These are phyloP conservation scores for Paecilomyces variotii DNA, from an alignment of 2,329 filamentous ascomycete species.

Conservation along the genomic window DNA sequence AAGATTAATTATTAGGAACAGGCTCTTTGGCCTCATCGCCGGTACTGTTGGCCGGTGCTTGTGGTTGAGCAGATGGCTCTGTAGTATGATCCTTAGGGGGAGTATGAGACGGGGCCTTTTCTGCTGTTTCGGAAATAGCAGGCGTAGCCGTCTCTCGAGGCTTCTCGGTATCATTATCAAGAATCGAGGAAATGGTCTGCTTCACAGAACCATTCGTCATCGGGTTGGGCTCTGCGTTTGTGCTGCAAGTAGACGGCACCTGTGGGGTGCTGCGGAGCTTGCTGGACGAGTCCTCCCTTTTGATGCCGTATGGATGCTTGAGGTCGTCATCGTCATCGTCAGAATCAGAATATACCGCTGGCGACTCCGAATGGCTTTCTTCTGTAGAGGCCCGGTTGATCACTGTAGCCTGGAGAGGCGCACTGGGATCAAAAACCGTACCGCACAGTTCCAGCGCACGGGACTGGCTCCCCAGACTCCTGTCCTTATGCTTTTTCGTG, in stretches of 20 bases:
- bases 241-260: constrained; percentile 9
- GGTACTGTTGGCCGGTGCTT: background rate
- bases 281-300: constrained; percentile 1
- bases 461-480: constrained; percentile 32
- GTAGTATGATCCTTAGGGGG: background rate
- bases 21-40: background rate
- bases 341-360: constrained; percentile 11
- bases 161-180: constrained; percentile 25
- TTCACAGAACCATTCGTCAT: constrained; percentile 24
- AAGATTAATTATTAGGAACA: background rate
- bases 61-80: background rate
- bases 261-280: background rate
- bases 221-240: constrained; percentile 8
- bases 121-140: constrained; percentile 8
- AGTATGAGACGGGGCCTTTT: background rate
- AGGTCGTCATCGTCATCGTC: constrained; percentile 2
- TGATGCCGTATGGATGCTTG: background rate
- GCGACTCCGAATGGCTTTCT: constrained; percentile 25
- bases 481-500: constrained; percentile 36
- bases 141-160: constrained; percentile 15
- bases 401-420: constrained; percentile 25
- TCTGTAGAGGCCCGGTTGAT: constrained; percentile 27
- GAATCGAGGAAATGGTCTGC: constrained; percentile 33
- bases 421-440: constrained; percentile 29
- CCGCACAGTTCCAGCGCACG: constrained; percentile 33